phyloP scores from a whole-genome alignment of 306 rosid species.

The Cicer judaicum region DNA sequence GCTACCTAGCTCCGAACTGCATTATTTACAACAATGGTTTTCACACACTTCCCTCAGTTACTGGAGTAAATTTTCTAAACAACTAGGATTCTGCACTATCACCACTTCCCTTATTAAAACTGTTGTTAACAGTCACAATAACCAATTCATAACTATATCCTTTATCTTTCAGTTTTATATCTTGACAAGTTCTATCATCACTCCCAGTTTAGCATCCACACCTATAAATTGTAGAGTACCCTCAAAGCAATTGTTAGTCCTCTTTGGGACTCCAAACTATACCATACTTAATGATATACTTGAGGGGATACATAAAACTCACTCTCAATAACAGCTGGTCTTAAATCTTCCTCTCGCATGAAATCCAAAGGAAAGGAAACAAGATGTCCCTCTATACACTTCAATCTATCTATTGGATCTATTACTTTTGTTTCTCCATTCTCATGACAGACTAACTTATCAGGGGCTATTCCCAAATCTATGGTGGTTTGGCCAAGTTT shows the following conservation, averaged over 20 bases:
- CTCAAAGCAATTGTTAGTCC: slow-evolving; percentile 6
- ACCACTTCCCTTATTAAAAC: slow-evolving; percentile 30
- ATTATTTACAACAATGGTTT: slow-evolving; percentile 25
- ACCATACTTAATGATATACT: slow-evolving; percentile 66
- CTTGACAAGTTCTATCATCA: slow-evolving; percentile 12
- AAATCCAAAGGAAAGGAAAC: slow-evolving; percentile 92
- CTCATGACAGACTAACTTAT: slow-evolving; percentile 53
- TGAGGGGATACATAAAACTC: slow-evolving; percentile 89
- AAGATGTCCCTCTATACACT: slow-evolving; percentile 75
- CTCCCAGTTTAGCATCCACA: background rate
- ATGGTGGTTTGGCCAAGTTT: slow-evolving; percentile 73
- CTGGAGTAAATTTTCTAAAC: slow-evolving; percentile 18
- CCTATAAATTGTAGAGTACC: background rate
- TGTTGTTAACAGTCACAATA: slow-evolving; percentile 1
- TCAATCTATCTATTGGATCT: slow-evolving; percentile 67
- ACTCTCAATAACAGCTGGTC: slow-evolving; percentile 94
- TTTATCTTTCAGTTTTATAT: slow-evolving; percentile 29
- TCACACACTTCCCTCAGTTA: slow-evolving; percentile 29
- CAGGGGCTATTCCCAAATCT: slow-evolving; percentile 88
- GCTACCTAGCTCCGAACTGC: slow-evolving; percentile 15
- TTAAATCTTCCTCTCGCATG: slow-evolving; percentile 86
- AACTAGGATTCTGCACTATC: slow-evolving; percentile 31
- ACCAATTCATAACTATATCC: slow-evolving; percentile 16
- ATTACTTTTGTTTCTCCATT: slow-evolving; percentile 58
- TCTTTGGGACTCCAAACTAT: slow-evolving; percentile 3